Conservation (phyloP, 495 filamentous ascomycete species). For the Aspergillus campestris region DNA sequence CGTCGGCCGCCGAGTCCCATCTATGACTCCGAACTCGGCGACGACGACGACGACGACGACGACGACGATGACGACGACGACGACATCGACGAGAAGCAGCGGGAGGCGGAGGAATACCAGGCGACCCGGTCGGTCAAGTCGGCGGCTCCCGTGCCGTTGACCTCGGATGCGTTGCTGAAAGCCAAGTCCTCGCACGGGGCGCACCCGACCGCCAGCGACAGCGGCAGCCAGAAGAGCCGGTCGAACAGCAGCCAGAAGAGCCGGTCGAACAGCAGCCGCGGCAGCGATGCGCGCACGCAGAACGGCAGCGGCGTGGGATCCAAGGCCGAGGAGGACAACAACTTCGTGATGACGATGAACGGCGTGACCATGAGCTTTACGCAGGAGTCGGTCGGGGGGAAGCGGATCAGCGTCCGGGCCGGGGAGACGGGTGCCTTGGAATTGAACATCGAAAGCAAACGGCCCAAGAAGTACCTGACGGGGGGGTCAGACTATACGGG, state of each 20-base stretch:
- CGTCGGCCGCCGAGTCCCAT: conserved; percentile 20
- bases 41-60: conserved; percentile 8
- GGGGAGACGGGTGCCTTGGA: conserved; percentile 31
- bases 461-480: conserved; percentile 31
- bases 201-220: conserved; percentile 30
- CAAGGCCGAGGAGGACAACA: conserved; percentile 29
- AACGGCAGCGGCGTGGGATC: conserved; percentile 25
- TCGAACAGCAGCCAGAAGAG: conserved; percentile 41
- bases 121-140: conserved; percentile 22
- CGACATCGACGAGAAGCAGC: conserved; percentile 26
- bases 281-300: conserved; percentile 27
- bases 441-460: conserved; percentile 31
- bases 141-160: conserved; percentile 21
- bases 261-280: conserved; percentile 38
- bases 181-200: conserved; percentile 14
- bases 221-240: conserved; percentile 38
- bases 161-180: conserved; percentile 26
- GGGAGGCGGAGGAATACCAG: conserved; percentile 34
- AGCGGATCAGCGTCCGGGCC: conserved; percentile 35
- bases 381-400: conserved; percentile 28
- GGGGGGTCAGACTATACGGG: conserved; percentile 29
- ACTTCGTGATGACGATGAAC: conserved; percentile 35
- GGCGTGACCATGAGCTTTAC: conserved; percentile 37
- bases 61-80: conserved; percentile 16
- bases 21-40: conserved; percentile 19